phyloP scores from a whole-genome alignment of 345 rosid genomes.

The Aethionema arabicum region DNA sequence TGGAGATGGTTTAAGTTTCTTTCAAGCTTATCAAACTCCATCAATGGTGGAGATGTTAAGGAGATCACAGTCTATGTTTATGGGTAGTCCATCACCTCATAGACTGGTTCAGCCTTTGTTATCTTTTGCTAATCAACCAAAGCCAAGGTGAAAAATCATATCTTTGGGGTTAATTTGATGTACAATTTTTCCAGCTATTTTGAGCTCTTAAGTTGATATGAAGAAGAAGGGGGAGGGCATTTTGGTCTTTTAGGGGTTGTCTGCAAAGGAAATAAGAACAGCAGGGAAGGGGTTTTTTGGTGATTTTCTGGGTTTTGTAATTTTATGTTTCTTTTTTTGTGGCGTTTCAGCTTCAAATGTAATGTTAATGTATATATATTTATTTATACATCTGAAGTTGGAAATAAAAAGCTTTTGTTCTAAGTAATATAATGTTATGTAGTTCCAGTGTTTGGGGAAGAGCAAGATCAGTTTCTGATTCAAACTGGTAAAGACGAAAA shows the following conservation, averaged over 20 bases:
- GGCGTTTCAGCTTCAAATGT: constrained; percentile 19
- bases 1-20: constrained; percentile 75
- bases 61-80: constrained; percentile 66
- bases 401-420: constrained; percentile 21
- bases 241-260: constrained; percentile 10
- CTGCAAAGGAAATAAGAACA: constrained; percentile 29
- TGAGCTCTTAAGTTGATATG: constrained; percentile 9
- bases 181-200: constrained; percentile 19
- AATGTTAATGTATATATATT: constrained; percentile 19
- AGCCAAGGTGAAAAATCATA: constrained; percentile 54
- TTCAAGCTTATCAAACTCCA: constrained; percentile 76
- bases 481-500: too few relatives aligned
- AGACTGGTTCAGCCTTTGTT: constrained; percentile 62
- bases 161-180: neutral
- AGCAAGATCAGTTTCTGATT: too few relatives aligned
- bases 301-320: constrained; percentile 22
- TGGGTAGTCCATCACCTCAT: constrained; percentile 68
- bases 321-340: neutral
- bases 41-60: constrained; percentile 92
- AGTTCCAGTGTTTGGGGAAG: neutral
- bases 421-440: neutral
- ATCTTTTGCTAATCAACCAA: constrained; percentile 65
- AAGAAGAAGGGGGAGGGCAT: too few relatives aligned
- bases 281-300: constrained; percentile 21
- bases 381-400: constrained; percentile 15